Conservation (phyloP, 176 grass and related monocot species). For the Saccharum spontaneum region DNA sequence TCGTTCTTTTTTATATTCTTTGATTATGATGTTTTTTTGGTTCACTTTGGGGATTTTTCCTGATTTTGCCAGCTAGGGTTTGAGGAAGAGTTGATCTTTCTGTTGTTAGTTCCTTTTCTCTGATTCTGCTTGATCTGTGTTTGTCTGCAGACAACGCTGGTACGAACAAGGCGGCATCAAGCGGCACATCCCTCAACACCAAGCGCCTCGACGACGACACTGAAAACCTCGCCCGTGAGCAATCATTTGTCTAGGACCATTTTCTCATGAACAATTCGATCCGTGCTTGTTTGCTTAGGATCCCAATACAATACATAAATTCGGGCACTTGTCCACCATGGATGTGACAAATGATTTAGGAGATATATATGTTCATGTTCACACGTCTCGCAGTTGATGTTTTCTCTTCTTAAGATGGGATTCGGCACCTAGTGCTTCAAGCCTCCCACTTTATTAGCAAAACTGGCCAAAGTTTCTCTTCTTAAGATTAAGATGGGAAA, state of each 20-base stretch:
- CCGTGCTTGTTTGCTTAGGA: neutral
- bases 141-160: constrained; percentile 57
- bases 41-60: neutral
- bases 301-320: neutral
- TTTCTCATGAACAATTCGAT: neutral
- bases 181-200: constrained; percentile 66
- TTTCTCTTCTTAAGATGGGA: neutral
- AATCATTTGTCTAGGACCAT: neutral
- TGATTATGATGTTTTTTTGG: neutral
- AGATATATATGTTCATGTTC: neutral
- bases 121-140: neutral
- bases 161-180: constrained; percentile 70
- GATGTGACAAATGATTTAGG: neutral
- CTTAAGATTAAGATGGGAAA: neutral
- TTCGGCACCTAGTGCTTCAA: neutral
- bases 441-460: neutral
- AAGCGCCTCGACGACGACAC: constrained; percentile 75
- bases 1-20: neutral
- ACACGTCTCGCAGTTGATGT: neutral
- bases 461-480: neutral
- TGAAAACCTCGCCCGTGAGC: constrained; percentile 71
- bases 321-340: neutral
- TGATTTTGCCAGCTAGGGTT: neutral
- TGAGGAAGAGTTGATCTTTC: neutral
- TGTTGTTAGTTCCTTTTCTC: too few relatives aligned